Conservation (phyloP, 352 stramenopile genomes). For the Pythium grandisporangium region DNA sequence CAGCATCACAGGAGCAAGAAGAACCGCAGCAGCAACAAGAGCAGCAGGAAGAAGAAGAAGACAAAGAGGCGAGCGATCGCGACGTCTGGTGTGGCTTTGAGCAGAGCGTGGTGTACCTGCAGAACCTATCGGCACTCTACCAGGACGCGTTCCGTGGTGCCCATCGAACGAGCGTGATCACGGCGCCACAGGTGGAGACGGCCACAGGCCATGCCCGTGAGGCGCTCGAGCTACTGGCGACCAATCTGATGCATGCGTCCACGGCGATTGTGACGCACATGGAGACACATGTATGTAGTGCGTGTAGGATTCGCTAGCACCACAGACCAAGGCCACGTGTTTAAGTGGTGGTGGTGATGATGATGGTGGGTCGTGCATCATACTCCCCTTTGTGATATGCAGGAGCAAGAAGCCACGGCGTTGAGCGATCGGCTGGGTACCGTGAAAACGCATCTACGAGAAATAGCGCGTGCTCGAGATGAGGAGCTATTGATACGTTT, state of each 20-base stretch:
- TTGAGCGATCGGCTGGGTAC: conserved; percentile 1
- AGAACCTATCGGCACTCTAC: conserved; percentile 37
- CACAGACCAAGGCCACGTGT: too few relatives aligned
- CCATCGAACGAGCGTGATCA: conserved; percentile 4
- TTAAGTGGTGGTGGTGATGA: too few relatives aligned
- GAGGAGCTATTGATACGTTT: conserved; percentile 6
- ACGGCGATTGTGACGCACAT: conserved; percentile 23
- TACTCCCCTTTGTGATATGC: too few relatives aligned
- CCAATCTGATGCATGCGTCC: conserved; percentile 41
- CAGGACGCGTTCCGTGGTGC: conserved; percentile 24
- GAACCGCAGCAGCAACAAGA: too few relatives aligned
- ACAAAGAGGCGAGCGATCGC: too few relatives aligned
- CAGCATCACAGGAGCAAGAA: too few relatives aligned
- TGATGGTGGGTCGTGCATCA: too few relatives aligned
- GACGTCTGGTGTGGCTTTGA: conserved; percentile 37
- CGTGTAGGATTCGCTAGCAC: too few relatives aligned
- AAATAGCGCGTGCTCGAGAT: neutral
- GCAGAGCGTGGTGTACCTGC: conserved; percentile 45
- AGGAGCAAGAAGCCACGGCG: conserved; percentile 7
- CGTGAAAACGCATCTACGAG: conserved; percentile 4
- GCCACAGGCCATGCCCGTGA: conserved; percentile 36
- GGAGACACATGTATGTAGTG: conserved; percentile 36
- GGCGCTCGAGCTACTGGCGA: conserved; percentile 44
- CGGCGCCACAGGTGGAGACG: conserved; percentile 27
- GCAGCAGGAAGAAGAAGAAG: too few relatives aligned